Evolutionary conservation across 2,329 filamentous ascomycete genomes (phyloP), one percentile per base, ranked within the genome.

Genomic region (Rhynchosporium agropyri): DNA sequence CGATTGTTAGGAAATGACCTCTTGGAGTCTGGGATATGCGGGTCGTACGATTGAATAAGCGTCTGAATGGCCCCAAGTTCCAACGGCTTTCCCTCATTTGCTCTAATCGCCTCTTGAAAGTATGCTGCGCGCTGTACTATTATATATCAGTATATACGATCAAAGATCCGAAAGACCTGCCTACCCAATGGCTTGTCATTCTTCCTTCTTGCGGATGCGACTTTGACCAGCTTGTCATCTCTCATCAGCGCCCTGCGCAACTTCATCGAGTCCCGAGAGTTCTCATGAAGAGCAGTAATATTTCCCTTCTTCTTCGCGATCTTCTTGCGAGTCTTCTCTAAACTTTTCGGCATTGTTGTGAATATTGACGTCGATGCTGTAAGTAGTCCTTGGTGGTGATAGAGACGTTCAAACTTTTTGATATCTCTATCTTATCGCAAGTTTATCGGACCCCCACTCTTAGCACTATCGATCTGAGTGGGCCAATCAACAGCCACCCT

Each of bases 241-340:
- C 95, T 84, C 67, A 88, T 84, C 65, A 86, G 85, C 26, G 95
- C 95, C 71, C 88, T 85, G 75, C 92, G 89, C 67, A 98, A 80
- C 58, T 91, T 85, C 73, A 89, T 85, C 3, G 92, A 90, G 79
- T 98, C 91, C 69, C 95, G 84, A 65, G 92, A 97, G 75, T 92
- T 92, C 76, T 92, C 89, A 74, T 98, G 94, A 28, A 98, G 82
- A 12, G 89, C 83, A 36, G 88, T 87, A 53, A 91, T 83, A 45
- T 87, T 86, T 26, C 87, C 86, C 69, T 89, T 87, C 83, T 97
- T 97, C 80, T 96, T 97, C 40, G 87, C 81, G 68, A 98, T 94
- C 68, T 92, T 87, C 79, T 98, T 98, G 67, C 90, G 86, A 26
- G 95, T 90, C 75, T 97, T 98, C 67, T 86, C 80, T 6, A 97